These are phyloP conservation scores for Pharus latifolius DNA, from an alignment of 176 grass and related monocot genomes.

Conservation along the genomic window DNA sequence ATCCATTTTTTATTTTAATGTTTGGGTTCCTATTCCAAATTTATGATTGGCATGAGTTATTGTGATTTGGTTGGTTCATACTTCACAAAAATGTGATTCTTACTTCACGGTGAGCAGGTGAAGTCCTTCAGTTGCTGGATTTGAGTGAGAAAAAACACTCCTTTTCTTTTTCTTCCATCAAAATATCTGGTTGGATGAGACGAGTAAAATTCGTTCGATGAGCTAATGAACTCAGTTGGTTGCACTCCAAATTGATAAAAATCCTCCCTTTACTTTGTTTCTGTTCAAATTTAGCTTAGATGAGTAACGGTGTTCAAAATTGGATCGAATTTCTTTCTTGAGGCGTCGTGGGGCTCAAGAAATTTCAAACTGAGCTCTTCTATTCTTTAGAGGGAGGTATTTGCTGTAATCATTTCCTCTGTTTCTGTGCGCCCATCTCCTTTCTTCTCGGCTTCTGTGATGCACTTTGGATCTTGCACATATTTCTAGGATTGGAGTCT, in stretches of 20 bases:
- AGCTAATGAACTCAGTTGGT: neutral
- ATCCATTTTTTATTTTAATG: neutral
- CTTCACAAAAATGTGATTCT: too few relatives aligned
- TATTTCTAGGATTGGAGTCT: neutral
- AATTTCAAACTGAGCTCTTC: too few relatives aligned
- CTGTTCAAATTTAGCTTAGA: neutral
- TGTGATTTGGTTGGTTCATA: neutral
- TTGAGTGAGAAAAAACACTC: neutral
- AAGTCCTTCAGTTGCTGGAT: neutral
- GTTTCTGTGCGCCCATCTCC: neutral
- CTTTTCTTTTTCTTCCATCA: neutral
- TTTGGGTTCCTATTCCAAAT: neutral
- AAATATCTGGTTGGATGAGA: neutral
- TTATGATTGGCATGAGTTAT: neutral
- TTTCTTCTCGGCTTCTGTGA: constrained; percentile 14
- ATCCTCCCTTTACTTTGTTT: neutral
- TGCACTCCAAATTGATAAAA: neutral
- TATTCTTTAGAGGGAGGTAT: too few relatives aligned
- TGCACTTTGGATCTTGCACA: constrained; percentile 19
- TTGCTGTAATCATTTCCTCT: constrained; percentile 16
- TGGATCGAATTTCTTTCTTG: too few relatives aligned
- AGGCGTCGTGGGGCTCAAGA: constrained; percentile 29
- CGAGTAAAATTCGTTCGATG: neutral
- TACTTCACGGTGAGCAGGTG: too few relatives aligned
- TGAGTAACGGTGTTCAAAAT: too few relatives aligned